Evolutionary conservation across 2,329 filamentous ascomycete genomes (phyloP), one percentile per base, ranked within the genome.

Genomic region (Colletotrichum tropicale): DNA sequence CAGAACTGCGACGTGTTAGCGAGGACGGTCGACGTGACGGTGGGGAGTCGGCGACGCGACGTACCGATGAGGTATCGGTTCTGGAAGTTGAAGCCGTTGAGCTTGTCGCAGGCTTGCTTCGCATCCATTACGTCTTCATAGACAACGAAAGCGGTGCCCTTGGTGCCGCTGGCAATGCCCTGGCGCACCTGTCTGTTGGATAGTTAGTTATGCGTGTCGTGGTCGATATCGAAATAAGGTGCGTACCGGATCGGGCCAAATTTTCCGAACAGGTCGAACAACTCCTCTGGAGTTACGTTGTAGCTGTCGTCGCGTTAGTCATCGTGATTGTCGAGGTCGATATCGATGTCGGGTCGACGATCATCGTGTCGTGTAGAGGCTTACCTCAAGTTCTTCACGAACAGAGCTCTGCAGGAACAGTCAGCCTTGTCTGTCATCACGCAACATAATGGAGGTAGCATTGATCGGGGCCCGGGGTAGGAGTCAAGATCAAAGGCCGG

Each of bases 41-140:
- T 13, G 43, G 43, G 55, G 7, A 66, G 24, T 26, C 77, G 71
- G 38, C 69, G 64, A 65, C 62, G 61, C 24, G 66, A 92, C 95
- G 77, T 92, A 98, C 95, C 96, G 83, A 99, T 97, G 81, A 99
- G 95, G 88, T 99, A 99, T 85, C 97, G 94, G 88, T 96, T 98
- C 90, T 99, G 97, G 87, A 99, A 99, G 90, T 99, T 99, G 93
- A 98, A 99, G 85, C 97, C 97, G 90, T 99, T 99, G 86, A 99
- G 91, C 90, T 98, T 98, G 90, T 99, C 97, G 91, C 97, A 98
- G 84, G 97, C 97, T 88, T 96, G 94, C 89, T 99, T 99, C 80
- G 97, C 96, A 90, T 99, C 97, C 91, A 97, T 94, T 81, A 98
- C 96, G 91, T 99, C 97, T 88, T 98, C 97, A 90, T 98, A 99